A percentile compares a stretch with the other conserved stretches of the same genome.
These are phyloP conservation scores for Pseudogymnoascus verrucosus DNA, from an alignment of 2,329 filamentous ascomycete genomes.

Conservation along the genomic window DNA sequence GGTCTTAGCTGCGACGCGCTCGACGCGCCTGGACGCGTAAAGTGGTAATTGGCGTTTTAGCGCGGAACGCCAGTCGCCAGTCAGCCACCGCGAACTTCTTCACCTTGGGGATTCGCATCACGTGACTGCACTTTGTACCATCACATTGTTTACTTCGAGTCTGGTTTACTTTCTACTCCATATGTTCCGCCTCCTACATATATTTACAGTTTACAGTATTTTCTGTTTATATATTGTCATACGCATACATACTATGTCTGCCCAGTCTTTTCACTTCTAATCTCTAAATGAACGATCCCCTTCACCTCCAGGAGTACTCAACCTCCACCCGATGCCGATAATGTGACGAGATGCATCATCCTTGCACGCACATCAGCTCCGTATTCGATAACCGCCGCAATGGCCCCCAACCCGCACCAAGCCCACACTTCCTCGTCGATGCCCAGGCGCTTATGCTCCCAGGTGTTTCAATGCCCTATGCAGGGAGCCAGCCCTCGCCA, in stretches of 20 bases:
- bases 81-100: background rate
- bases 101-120: background rate
- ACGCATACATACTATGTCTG: background rate
- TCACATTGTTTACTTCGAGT: background rate
- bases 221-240: background rate
- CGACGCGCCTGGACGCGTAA: constrained; percentile 4
- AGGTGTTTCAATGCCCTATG: background rate
- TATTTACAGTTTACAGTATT: background rate
- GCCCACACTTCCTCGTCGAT: background rate
- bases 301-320: background rate
- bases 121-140: background rate
- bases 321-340: background rate
- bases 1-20: background rate
- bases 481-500: background rate
- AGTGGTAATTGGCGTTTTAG: constrained; percentile 4
- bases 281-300: too few species aligned
- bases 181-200: background rate
- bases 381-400: constrained; percentile 3
- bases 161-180: background rate
- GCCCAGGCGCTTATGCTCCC: background rate
- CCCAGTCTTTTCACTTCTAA: background rate
- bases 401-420: background rate
- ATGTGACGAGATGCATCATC: constrained; percentile 5
- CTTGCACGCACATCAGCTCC: background rate
- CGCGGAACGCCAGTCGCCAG: constrained; percentile 3